A percentile compares a stretch with the other conserved stretches of the same genome.
These are phyloP conservation scores for Boletus semigastroideus DNA, from an alignment of 1,284 basidiomycete genomes.

Conservation along the genomic window DNA sequence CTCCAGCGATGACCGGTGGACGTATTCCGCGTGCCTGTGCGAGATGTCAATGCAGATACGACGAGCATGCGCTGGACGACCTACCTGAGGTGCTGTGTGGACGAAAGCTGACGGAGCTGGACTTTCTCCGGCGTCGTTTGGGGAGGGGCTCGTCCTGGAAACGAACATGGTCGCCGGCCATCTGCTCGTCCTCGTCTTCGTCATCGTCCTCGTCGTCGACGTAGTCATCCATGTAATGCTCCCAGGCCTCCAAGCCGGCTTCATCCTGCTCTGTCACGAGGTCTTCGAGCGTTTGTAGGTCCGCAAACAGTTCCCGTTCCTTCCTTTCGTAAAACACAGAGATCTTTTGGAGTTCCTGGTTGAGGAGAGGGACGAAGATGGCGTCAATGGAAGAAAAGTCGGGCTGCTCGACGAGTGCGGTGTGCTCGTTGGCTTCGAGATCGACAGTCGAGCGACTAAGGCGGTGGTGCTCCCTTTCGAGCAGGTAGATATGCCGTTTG, in stretches of 20 bases:
- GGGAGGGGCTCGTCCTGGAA: conserved; percentile 37
- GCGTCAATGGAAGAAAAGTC: conserved; percentile 47
- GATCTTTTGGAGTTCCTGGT: conserved; percentile 86
- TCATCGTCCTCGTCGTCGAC: conserved; percentile 58
- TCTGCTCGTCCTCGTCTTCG: conserved; percentile 63
- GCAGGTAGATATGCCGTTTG: conserved; percentile 84
- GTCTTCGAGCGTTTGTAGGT: conserved; percentile 65
- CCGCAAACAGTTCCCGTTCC: conserved; percentile 68
- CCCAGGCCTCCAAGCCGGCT: conserved; percentile 51
- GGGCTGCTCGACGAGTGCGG: conserved; percentile 46
- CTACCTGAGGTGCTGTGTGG: conserved; percentile 27
- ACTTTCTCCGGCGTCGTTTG: conserved; percentile 36
- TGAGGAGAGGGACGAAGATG: conserved; percentile 73
- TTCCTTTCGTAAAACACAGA: conserved; percentile 78
- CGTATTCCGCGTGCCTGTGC: conserved; percentile 24
- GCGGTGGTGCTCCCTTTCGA: conserved; percentile 69
- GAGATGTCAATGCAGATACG: background rate
- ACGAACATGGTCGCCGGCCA: conserved; percentile 51
- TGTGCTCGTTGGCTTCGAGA: conserved; percentile 63
- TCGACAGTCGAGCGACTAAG: conserved; percentile 48
- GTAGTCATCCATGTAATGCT: conserved; percentile 49
- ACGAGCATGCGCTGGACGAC: conserved; percentile 1
- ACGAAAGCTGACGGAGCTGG: conserved; percentile 35
- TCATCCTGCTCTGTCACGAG: conserved; percentile 69
- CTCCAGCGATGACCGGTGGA: conserved; percentile 42